phyloP scores from a whole-genome alignment of 2,329 filamentous ascomycete genomes.

The Colletotrichum falcatum region DNA sequence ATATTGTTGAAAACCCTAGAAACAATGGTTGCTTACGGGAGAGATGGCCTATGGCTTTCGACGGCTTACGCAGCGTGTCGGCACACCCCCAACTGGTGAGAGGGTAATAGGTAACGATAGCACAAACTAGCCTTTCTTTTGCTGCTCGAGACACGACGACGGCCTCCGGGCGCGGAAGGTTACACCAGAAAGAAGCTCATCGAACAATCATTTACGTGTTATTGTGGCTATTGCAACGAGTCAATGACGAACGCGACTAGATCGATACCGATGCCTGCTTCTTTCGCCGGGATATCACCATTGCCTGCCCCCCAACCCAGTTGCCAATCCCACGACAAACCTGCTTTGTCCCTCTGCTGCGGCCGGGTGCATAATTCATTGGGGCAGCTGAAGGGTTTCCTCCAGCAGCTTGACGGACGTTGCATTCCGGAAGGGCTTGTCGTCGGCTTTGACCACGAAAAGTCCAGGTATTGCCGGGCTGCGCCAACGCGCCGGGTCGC shows the following conservation, averaged over 20 bases:
- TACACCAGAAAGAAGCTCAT: no score
- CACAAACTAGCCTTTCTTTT: no score
- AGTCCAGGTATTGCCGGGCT: no score
- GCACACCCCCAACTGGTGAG: not conserved
- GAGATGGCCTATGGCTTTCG: no score
- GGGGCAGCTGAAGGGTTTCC: slow-evolving; percentile 47
- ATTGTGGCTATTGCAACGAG: no score
- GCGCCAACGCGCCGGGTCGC: slow-evolving; percentile 48
- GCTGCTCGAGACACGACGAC: not conserved
- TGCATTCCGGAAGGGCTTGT: slow-evolving; percentile 44
- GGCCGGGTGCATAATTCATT: slow-evolving; percentile 48
- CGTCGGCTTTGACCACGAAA: slow-evolving; percentile 52
- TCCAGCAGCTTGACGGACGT: slow-evolving; percentile 42
- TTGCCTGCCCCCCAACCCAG: slow-evolving; percentile 47
- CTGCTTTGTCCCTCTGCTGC: slow-evolving; percentile 46
- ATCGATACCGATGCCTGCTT: slow-evolving; percentile 47
- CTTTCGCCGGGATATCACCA: slow-evolving; percentile 41
- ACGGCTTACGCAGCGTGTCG: not conserved
- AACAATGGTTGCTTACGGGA: not conserved
- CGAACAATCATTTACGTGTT: not conserved
- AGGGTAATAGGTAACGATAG: not conserved
- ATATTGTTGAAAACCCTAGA: not conserved
- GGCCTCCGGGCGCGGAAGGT: not conserved
- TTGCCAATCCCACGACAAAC: slow-evolving; percentile 57
- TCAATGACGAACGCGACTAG: no score